Base-by-base conservation (phyloP, 495 filamentous ascomycete genomes). In the Aspergillus nidulans region DNA sequence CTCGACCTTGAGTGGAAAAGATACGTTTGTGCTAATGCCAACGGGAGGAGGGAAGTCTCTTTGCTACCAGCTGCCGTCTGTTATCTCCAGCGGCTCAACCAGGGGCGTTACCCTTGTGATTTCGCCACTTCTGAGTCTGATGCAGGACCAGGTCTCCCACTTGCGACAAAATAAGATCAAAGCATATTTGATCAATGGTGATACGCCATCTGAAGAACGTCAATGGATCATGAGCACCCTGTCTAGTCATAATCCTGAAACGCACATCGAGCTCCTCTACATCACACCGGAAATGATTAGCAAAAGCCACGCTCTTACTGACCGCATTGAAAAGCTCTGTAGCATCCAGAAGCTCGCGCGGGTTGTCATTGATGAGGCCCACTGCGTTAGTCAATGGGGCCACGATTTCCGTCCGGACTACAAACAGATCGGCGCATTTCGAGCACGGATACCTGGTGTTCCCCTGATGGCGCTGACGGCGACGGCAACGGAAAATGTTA, bases 351-450 rank as follows among this genome's bases (percentile, higher is more conserved):
- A 81, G 55, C 81, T 99, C 12, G 94, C 94, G 9, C 83, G 94
- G 32, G 83, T 99, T 47, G 95, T 97, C 28, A 94, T 99, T 44
- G 94, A 99, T 58, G 94, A 99, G 69, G 94, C 94, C 15, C 94
- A 99, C 66, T 99, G 94, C 67, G 92, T 99, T 20, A 97, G 92
- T 69, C 90, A 97, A 69, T 99, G 94, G 94, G 94, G 94, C 12
- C 94, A 99, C 62, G 94, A 99, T 67, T 99, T 99, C 66, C 87
- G 95, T 25, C 92, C 92, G 0, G 95, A 97, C 68, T 99, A 99
- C 71, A 95, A 95, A 64, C 75, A 83, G 30, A 76, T 99, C 1
- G 90, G 91, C 18, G 75, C 81, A 43, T 68, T 97, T 41, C 80
- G 91, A 20, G 53, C 73, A 2, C 79, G 77, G 48, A 86, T 91